phyloP scores from a whole-genome alignment of 352 stramenopile species.

The Phytophthora sansomeana region DNA sequence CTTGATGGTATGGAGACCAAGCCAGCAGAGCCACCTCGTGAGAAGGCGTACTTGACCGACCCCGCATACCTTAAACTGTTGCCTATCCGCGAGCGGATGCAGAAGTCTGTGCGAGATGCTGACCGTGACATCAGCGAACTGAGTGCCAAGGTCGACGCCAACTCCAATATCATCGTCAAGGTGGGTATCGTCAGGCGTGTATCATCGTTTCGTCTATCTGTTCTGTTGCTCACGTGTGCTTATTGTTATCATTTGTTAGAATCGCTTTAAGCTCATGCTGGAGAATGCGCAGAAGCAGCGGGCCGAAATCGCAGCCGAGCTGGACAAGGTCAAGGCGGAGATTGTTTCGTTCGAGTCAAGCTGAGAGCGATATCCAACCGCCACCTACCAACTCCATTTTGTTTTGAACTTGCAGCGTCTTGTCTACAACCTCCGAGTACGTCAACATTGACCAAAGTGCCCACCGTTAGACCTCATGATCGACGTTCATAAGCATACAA shows the following conservation, averaged over 20 bases:
- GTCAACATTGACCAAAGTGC: constrained; percentile 1
- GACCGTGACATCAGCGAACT: constrained; percentile 76
- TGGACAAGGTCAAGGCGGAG: constrained; percentile 64
- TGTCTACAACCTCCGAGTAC: constrained; percentile 20
- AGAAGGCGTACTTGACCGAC: constrained; percentile 66
- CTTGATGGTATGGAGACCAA: constrained; percentile 80
- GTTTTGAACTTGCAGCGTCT: neutral
- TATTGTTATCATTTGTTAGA: constrained; percentile 39
- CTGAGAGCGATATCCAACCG: constrained; percentile 19
- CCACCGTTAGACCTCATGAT: neutral
- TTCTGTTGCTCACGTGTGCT: constrained; percentile 1
- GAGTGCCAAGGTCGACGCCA: constrained; percentile 70
- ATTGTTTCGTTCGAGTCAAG: constrained; percentile 54
- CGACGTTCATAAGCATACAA: neutral
- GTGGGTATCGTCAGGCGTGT: constrained; percentile 29
- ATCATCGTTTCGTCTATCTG: neutral
- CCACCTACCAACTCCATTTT: neutral
- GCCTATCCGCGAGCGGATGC: constrained; percentile 62
- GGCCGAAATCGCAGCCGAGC: constrained; percentile 52
- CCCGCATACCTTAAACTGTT: constrained; percentile 73
- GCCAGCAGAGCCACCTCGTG: constrained; percentile 33
- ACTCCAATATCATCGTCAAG: constrained; percentile 88
- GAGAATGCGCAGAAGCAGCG: constrained; percentile 69
- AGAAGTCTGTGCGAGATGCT: constrained; percentile 74
- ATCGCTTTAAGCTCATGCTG: constrained; percentile 85